A percentile compares a stretch with the other conserved stretches of the same genome.
phyloP scores from a whole-genome alignment of 306 rosid genomes.

The Citrullus mucosospermus region DNA sequence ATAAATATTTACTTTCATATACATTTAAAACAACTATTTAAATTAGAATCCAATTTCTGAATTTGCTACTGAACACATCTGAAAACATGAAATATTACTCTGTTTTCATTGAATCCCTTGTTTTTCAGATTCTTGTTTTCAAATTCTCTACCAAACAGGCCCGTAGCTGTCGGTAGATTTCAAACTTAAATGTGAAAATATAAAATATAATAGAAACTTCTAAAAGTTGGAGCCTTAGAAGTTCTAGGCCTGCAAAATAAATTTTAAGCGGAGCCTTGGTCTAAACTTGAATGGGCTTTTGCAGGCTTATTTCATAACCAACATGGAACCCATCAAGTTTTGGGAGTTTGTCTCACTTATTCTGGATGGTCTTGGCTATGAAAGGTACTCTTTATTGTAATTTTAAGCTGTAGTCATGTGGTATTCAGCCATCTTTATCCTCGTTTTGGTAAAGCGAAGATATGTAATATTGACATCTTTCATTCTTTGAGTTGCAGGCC shows the following conservation, averaged over 20 bases:
- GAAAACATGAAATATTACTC: too few relatives aligned
- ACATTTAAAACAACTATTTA: too few relatives aligned
- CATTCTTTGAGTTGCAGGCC: slow-evolving; percentile 66
- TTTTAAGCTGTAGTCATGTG: not conserved
- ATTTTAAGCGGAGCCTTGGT: not conserved
- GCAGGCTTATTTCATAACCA: slow-evolving; percentile 95
- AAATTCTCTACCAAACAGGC: too few relatives aligned
- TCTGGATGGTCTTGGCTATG: slow-evolving; percentile 85
- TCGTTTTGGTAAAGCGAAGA: not conserved
- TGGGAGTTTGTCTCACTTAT: slow-evolving; percentile 85
- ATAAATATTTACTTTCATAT: too few relatives aligned
- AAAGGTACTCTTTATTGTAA: slow-evolving; percentile 34
- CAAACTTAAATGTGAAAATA: not conserved
- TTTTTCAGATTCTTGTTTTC: too few relatives aligned
- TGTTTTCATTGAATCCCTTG: too few relatives aligned
- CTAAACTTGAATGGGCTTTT: slow-evolving; percentile 18
- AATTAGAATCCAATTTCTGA: too few relatives aligned
- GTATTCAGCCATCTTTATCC: slow-evolving; percentile 6
- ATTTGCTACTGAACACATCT: too few relatives aligned
- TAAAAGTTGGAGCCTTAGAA: not conserved
- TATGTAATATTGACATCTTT: slow-evolving; percentile 2
- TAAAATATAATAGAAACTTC: not conserved
- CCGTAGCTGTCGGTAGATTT: too few relatives aligned
- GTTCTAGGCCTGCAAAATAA: not conserved
- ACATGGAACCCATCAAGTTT: slow-evolving; percentile 81